A percentile compares a stretch with the other conserved stretches of the same genome.
phyloP scores from a whole-genome alignment of 1,139 yeast species.

The Geotrichum citri-aurantii region DNA sequence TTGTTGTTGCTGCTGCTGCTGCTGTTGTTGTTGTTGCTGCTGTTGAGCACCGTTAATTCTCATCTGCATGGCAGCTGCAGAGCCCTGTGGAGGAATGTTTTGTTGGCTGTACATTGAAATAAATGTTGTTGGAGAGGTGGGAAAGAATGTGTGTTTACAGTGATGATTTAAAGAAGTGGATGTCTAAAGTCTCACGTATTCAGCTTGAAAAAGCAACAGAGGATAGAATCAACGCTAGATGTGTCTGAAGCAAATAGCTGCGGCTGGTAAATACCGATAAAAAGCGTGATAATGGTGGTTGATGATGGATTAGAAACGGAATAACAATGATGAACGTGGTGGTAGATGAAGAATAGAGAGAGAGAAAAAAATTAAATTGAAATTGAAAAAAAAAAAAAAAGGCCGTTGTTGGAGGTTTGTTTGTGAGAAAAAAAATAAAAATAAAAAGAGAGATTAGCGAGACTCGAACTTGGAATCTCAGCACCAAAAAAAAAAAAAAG shows the following conservation, averaged over 20 bases:
- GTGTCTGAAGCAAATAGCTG: not conserved
- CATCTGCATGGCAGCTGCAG: not conserved
- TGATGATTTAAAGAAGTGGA: not conserved
- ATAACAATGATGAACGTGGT: not conserved
- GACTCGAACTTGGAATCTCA: too few relatives aligned
- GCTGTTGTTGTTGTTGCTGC: slow-evolving; percentile 10
- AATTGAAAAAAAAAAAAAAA: not conserved
- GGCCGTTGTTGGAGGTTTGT: not conserved
- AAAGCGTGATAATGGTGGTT: not conserved
- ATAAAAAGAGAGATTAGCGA: too few relatives aligned
- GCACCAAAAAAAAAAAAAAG: too few relatives aligned
- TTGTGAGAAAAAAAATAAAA: not conserved
- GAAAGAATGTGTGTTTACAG: not conserved
- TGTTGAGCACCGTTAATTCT: slow-evolving; percentile 1
- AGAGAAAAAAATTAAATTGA: not conserved
- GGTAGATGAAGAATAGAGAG: not conserved
- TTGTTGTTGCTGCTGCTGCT: slow-evolving; percentile 11
- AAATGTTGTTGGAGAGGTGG: not conserved
- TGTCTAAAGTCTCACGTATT: not conserved
- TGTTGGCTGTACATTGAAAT: not conserved
- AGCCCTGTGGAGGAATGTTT: not conserved
- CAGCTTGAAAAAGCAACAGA: not conserved
- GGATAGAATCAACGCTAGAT: not conserved
- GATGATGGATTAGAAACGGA: not conserved
- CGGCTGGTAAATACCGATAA: not conserved